phyloP scores from a whole-genome alignment of 257 asterid species.

The Lithospermum erythrorhizon region DNA sequence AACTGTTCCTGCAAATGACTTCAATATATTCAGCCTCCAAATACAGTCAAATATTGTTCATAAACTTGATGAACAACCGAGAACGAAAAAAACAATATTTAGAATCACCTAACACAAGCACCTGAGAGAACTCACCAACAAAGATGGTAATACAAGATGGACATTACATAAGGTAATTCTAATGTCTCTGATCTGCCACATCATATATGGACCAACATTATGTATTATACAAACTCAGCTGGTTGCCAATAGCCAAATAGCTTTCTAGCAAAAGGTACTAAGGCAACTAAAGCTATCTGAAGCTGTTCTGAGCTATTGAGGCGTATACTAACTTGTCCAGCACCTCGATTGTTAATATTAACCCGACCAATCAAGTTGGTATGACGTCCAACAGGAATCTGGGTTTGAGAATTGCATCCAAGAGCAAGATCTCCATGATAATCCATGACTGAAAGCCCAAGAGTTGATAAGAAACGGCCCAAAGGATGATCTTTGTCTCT shows the following conservation, averaged over 20 bases:
- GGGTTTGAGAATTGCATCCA: slow-evolving; percentile 84
- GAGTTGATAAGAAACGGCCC: slow-evolving; percentile 68
- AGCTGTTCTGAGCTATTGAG: slow-evolving; percentile 89
- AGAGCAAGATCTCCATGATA: slow-evolving; percentile 97
- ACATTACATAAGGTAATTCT: neutral
- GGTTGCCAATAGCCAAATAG: slow-evolving; percentile 47
- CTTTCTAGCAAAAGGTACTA: slow-evolving; percentile 61
- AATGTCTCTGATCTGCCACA: slow-evolving; percentile 2
- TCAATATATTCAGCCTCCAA: neutral
- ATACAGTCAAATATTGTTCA: neutral
- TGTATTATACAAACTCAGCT: slow-evolving; percentile 33
- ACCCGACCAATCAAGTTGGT: slow-evolving; percentile 84
- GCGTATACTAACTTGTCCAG: slow-evolving; percentile 78
- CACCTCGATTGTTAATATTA: slow-evolving; percentile 68
- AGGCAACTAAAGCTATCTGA: slow-evolving; percentile 61
- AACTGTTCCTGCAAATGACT: too few species aligned
- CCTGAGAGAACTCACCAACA: neutral
- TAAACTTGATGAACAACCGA: too few species aligned
- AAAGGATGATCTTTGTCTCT: slow-evolving; percentile 82
- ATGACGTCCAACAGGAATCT: slow-evolving; percentile 77
- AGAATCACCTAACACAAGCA: neutral
- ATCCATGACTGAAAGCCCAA: slow-evolving; percentile 85
- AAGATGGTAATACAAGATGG: neutral
- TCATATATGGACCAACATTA: slow-evolving; percentile 14
- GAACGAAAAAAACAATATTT: neutral